Percentiles rank a stretch among this genome's conserved stretches.
phyloP scores from a whole-genome alignment of 352 stramenopile genomes.

The Phytophthora pluvialis region DNA sequence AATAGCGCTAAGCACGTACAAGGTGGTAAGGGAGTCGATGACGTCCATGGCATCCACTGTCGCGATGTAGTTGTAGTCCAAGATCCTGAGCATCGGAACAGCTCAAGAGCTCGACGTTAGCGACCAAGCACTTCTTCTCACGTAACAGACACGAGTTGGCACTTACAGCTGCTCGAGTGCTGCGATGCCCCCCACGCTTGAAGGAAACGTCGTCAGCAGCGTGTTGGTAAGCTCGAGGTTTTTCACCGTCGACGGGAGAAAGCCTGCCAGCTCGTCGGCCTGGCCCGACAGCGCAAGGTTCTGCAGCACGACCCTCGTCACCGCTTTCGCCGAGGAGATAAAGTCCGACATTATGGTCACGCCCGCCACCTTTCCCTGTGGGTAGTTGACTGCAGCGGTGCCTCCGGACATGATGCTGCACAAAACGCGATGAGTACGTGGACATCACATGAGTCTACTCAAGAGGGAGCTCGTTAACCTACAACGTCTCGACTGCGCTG shows the following conservation, averaged over 20 bases:
- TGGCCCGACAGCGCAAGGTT: constrained; percentile 34
- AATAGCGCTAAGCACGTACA: background rate
- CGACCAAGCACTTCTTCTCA: too few species aligned
- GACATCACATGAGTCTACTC: background rate
- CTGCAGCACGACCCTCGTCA: constrained; percentile 40
- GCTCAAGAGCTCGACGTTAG: too few species aligned
- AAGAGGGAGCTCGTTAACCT: background rate
- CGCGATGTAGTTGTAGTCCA: constrained; percentile 16
- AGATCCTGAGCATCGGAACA: background rate
- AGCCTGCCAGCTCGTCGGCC: constrained; percentile 21
- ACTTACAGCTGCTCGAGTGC: constrained; percentile 12
- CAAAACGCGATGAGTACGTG: constrained; percentile 1
- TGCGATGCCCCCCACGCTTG: constrained; percentile 1
- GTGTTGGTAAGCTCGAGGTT: constrained; percentile 39
- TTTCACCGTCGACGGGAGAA: constrained; percentile 30
- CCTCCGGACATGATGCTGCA: constrained; percentile 35
- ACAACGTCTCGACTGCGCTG: constrained; percentile 31
- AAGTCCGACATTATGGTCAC: constrained; percentile 29
- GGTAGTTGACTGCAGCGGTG: constrained; percentile 26
- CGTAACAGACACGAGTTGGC: too few species aligned
- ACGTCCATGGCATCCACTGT: background rate
- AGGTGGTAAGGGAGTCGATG: constrained; percentile 12
- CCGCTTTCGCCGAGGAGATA: constrained; percentile 21
- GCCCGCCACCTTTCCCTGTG: constrained; percentile 38
- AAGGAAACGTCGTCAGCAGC: constrained; percentile 32